These are phyloP conservation scores for Hericium rajendrae DNA, from an alignment of 768 basidiomycete genomes.

Conservation along the genomic window DNA sequence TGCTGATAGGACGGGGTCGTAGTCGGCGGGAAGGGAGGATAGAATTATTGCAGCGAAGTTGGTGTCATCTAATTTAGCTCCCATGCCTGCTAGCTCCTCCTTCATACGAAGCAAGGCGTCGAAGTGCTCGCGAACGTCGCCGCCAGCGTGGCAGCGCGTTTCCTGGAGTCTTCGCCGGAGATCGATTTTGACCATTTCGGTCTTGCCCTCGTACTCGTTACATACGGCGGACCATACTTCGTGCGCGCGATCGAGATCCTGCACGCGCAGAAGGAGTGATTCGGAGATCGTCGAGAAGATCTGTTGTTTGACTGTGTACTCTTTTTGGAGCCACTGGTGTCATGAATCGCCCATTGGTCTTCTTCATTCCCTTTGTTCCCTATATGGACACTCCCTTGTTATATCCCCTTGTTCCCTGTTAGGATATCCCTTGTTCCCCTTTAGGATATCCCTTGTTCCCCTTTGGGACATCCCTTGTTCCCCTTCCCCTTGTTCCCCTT, in stretches of 20 bases:
- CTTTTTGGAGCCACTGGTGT: neutral
- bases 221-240: neutral
- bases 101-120: neutral
- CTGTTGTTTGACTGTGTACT: neutral
- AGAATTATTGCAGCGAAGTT: neutral
- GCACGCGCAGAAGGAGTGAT: neutral
- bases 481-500: no score
- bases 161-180: neutral
- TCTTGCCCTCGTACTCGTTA: neutral
- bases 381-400: no score
- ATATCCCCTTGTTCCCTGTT: no score
- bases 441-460: no score
- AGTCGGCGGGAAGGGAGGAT: neutral
- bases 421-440: no score
- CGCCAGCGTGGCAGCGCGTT: neutral
- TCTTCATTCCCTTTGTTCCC: no score
- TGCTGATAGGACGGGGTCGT: neutral
- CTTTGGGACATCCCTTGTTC: no score
- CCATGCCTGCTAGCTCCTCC: neutral
- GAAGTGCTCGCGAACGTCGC: neutral
- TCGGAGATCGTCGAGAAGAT: neutral
- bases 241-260: neutral
- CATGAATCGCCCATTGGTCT: no score
- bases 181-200: neutral
- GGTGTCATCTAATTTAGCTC: neutral